phyloP scores from a whole-genome alignment of 768 basidiomycete genomes.

The Calocybe indica region DNA sequence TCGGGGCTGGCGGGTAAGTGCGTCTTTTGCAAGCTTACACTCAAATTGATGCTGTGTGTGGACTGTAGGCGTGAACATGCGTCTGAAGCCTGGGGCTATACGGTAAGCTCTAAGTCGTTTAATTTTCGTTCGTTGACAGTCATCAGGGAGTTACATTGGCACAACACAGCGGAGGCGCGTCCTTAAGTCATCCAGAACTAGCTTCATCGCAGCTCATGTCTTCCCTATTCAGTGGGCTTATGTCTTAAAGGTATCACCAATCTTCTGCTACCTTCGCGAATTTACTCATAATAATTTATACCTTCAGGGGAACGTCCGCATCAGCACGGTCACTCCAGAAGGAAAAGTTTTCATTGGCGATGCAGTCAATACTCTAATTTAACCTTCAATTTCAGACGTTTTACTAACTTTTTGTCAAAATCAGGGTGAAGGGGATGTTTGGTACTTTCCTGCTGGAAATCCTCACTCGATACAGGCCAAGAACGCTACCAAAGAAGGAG shows the following conservation, averaged over 20 bases:
- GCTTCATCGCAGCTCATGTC: conserved; percentile 2
- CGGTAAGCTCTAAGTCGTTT: conserved; percentile 22
- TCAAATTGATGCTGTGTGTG: neutral
- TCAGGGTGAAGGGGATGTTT: conserved; percentile 39
- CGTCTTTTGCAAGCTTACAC: too few relatives aligned
- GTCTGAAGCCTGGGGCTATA: conserved; percentile 42
- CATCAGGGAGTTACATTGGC: conserved; percentile 48
- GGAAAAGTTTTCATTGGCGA: conserved; percentile 46
- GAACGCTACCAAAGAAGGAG: conserved; percentile 34
- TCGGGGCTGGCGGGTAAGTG: conserved; percentile 21
- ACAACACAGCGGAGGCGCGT: conserved; percentile 38
- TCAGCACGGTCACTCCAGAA: conserved; percentile 40
- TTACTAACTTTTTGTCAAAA: conserved; percentile 7
- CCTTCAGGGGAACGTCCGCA: conserved; percentile 37
- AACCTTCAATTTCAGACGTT: neutral
- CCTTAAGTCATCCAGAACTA: neutral
- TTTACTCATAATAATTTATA: neutral
- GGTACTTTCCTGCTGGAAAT: conserved; percentile 53
- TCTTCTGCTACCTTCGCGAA: neutral
- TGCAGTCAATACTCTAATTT: conserved; percentile 29
- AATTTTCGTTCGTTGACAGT: neutral
- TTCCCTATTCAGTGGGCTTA: conserved; percentile 39
- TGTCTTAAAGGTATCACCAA: conserved; percentile 30
- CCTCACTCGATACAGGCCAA: conserved; percentile 54
- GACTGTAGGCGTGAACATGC: conserved; percentile 49